Percentiles rank a stretch among this genome's conserved stretches.
phyloP scores from a whole-genome alignment of 345 rosid genomes.

The Durio zibethinus region DNA sequence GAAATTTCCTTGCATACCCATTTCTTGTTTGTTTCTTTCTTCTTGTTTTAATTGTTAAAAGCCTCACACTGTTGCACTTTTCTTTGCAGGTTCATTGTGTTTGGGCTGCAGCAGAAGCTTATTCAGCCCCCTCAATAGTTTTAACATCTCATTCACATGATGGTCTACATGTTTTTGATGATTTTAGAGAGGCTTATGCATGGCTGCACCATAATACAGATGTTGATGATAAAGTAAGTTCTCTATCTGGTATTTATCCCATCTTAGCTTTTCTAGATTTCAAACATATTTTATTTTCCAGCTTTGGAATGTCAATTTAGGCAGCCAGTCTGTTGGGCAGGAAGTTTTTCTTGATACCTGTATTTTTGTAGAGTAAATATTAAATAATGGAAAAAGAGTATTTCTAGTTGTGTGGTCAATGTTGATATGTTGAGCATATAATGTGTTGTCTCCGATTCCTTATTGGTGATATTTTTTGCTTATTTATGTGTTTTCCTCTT shows the following conservation, averaged over 20 bases:
- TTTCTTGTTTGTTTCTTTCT: not conserved
- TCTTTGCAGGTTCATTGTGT: conserved; percentile 86
- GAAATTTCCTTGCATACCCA: not conserved
- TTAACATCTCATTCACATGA: conserved; percentile 68
- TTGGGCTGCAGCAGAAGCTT: conserved; percentile 99
- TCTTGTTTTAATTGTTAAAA: not conserved
- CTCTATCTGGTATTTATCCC: not conserved
- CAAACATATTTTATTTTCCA: not conserved
- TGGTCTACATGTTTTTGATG: conserved; percentile 96
- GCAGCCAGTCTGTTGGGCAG: not conserved
- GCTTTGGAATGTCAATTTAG: not conserved
- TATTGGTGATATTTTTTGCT: not conserved
- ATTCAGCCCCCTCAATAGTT: conserved; percentile 98
- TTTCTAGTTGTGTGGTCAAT: not conserved
- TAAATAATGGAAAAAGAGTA: not conserved
- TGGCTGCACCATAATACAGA: conserved; percentile 98
- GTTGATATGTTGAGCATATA: not conserved
- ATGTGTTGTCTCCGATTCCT: not conserved
- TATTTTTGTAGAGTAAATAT: not conserved
- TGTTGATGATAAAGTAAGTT: conserved; percentile 91
- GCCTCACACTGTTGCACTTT: not conserved
- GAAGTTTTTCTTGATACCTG: not conserved
- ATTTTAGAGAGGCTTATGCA: conserved; percentile 96
- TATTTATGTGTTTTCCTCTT: not conserved
- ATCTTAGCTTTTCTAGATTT: not conserved